Evolutionary conservation across 768 basidiomycete species (phyloP).

Genomic region (Russula sp.): DNA sequence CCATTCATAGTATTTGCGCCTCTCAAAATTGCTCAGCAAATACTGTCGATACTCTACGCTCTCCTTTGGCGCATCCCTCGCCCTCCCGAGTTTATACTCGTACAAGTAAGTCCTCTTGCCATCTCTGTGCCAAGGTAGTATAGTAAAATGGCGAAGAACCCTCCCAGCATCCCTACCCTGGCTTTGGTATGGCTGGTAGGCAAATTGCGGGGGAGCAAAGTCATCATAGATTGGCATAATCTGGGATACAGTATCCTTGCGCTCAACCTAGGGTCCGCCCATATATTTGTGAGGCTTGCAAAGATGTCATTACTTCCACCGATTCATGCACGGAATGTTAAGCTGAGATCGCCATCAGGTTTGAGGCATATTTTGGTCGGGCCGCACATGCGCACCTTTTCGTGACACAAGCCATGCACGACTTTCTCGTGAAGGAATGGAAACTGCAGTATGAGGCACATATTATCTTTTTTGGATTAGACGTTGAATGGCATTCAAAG

Average conservation of each 20-base stretch:
- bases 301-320: conserved; percentile 52
- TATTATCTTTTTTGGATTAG: neutral
- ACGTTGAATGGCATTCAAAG: conserved; percentile 41
- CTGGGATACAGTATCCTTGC: conserved; percentile 92
- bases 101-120: conserved; percentile 63
- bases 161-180: conserved; percentile 93
- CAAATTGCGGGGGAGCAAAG: conserved; percentile 64
- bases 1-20: conserved; percentile 77
- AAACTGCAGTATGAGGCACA: conserved; percentile 58
- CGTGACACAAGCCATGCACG: conserved; percentile 85
- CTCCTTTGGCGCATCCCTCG: conserved; percentile 58
- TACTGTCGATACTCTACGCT: conserved; percentile 55
- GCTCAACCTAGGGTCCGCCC: conserved; percentile 66
- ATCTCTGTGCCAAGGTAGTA: neutral
- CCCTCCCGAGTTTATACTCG: conserved; percentile 82
- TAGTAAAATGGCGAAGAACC: conserved; percentile 60
- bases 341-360: conserved; percentile 46
- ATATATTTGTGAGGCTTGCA: conserved; percentile 70
- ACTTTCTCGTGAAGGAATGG: conserved; percentile 69
- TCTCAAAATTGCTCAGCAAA: conserved; percentile 73
- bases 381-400: conserved; percentile 87
- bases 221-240: conserved; percentile 99
- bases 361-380: conserved; percentile 78
- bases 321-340: conserved; percentile 6
- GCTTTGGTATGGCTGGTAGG: conserved; percentile 77